Evolutionary conservation across 257 asterid species (phyloP).

Genomic region (Solanum neorickii): DNA sequence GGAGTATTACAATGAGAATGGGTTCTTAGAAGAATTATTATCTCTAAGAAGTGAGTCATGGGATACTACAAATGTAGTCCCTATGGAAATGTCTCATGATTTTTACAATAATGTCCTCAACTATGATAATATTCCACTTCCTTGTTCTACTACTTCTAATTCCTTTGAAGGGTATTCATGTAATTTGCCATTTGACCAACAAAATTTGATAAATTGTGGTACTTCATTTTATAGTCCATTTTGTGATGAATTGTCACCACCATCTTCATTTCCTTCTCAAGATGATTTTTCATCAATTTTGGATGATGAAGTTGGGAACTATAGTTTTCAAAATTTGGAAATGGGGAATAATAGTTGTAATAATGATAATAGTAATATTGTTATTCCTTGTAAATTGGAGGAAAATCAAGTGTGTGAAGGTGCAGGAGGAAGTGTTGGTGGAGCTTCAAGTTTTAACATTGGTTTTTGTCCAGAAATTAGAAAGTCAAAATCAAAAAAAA

Average conservation of each 20-base stretch:
- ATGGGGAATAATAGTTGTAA: neutral
- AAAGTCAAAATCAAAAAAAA: conserved; percentile 24
- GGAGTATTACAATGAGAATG: conserved; percentile 35
- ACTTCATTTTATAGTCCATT: conserved; percentile 15
- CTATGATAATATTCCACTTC: neutral
- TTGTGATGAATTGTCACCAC: conserved; percentile 32
- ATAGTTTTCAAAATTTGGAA: conserved; percentile 10
- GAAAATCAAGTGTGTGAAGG: conserved; percentile 7
- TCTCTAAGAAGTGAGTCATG: conserved; percentile 21
- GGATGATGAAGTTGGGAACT: conserved; percentile 15
- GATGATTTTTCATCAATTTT: conserved; percentile 10
- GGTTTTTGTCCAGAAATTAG: conserved; percentile 18
- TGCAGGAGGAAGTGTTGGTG: neutral
- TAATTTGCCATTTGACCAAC: conserved; percentile 18
- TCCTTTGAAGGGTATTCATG: conserved; percentile 10
- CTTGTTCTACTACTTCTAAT: neutral
- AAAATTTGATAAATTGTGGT: neutral
- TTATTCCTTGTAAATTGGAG: conserved; percentile 18
- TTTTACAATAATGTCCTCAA: conserved; percentile 16
- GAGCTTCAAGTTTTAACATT: conserved; percentile 13
- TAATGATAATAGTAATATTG: neutral
- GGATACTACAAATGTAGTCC: neutral
- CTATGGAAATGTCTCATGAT: conserved; percentile 8
- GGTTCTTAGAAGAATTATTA: conserved; percentile 40
- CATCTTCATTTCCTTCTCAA: conserved; percentile 11